Conservation (phyloP, 2,329 filamentous ascomycete genomes). For the Trichoderma sp. region DNA sequence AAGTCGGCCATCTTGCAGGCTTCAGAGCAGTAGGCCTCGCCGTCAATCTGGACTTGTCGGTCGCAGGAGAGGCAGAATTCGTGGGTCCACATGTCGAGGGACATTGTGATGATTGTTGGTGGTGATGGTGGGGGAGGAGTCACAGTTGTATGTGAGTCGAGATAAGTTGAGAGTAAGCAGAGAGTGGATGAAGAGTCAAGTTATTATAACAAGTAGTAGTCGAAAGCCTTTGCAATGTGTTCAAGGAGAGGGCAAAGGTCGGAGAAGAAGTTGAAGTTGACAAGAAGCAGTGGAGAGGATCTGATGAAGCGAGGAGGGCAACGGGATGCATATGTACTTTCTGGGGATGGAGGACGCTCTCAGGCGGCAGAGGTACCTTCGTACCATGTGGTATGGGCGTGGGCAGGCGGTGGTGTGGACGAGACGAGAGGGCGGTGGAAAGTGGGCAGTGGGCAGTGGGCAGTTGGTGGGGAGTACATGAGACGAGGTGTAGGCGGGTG, state of each 20-base stretch:
- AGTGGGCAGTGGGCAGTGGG: constrained; percentile 15
- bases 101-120: constrained; percentile 47
- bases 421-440: constrained; percentile 16
- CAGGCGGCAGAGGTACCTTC: background rate
- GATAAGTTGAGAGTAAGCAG: constrained; percentile 25
- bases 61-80: constrained; percentile 95
- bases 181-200: constrained; percentile 28
- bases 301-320: constrained; percentile 32
- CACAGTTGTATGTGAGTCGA: constrained; percentile 31
- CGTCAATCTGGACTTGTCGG: constrained; percentile 72
- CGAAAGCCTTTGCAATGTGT: constrained; percentile 3
- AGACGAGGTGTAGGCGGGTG: constrained; percentile 4
- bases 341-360: constrained; percentile 1
- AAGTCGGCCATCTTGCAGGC: constrained; percentile 86
- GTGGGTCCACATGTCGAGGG: constrained; percentile 74
- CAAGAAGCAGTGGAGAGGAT: constrained; percentile 28
- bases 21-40: constrained; percentile 88
- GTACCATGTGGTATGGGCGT: constrained; percentile 17
- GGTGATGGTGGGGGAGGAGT: constrained; percentile 12
- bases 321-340: constrained; percentile 34
- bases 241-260: constrained; percentile 18
- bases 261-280: constrained; percentile 10
- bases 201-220: constrained; percentile 8
- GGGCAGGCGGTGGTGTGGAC: constrained; percentile 3
- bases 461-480: constrained; percentile 22